A percentile compares a stretch with the other conserved stretches of the same genome.
Conservation (phyloP, 495 filamentous ascomycete species). For the Daldinia bambusicola region DNA sequence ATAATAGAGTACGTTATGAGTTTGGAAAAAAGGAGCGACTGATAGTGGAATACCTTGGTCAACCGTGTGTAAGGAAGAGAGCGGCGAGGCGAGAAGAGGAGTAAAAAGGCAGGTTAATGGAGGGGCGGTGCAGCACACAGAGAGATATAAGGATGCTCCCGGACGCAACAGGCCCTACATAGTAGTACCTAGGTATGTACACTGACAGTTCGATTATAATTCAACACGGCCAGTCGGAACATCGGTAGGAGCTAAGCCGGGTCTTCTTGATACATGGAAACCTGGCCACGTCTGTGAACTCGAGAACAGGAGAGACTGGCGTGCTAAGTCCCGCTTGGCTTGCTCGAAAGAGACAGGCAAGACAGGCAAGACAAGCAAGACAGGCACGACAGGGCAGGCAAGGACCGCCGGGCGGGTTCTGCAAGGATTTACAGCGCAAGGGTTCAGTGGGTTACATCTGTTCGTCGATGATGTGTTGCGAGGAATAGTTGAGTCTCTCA, state of each 20-base stretch:
- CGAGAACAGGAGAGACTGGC: slow-evolving; percentile 53
- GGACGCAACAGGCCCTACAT: slow-evolving; percentile 47
- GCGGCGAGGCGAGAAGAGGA: slow-evolving; percentile 49
- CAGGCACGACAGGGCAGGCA: slow-evolving; percentile 48
- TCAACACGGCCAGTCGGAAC: slow-evolving; percentile 61
- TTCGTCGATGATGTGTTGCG: slow-evolving; percentile 56
- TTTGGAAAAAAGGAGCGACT: slow-evolving; percentile 57
- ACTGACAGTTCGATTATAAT: slow-evolving; percentile 50
- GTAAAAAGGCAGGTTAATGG: slow-evolving; percentile 48
- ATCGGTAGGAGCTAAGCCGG: slow-evolving; percentile 63
- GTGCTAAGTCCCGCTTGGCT: slow-evolving; percentile 59
- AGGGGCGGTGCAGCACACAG: slow-evolving; percentile 57
- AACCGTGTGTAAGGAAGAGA: slow-evolving; percentile 50
- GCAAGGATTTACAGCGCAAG: slow-evolving; percentile 50
- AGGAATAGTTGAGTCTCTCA: slow-evolving; percentile 42
- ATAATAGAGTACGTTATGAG: slow-evolving; percentile 51
- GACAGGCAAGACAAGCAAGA: slow-evolving; percentile 35
- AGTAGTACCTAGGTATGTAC: too few species aligned
- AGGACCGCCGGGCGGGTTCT: slow-evolving; percentile 49
- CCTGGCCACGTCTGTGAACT: slow-evolving; percentile 59
- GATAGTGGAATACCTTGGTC: slow-evolving; percentile 51
- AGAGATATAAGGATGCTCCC: slow-evolving; percentile 61
- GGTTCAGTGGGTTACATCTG: slow-evolving; percentile 58
- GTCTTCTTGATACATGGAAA: slow-evolving; percentile 59
- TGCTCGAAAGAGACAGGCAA: slow-evolving; percentile 49